phyloP scores from a whole-genome alignment of 1,284 basidiomycete species.

The Apiotrichum brassicae region DNA sequence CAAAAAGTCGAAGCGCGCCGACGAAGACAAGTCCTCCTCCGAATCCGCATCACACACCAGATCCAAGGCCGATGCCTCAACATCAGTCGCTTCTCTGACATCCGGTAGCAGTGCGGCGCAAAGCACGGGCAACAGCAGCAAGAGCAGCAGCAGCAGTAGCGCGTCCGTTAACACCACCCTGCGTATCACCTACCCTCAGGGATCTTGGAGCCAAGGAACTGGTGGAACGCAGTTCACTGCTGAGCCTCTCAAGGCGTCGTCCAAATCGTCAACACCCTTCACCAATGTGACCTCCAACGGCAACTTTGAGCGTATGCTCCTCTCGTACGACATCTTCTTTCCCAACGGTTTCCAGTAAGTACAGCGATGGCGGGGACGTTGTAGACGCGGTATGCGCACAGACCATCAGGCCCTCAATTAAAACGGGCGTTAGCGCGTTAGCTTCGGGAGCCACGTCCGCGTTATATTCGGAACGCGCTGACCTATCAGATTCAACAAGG shows the following conservation, averaged over 20 bases:
- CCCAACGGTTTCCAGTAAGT: conserved; percentile 31
- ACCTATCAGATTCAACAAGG: conserved; percentile 24
- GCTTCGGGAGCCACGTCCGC: too few species aligned
- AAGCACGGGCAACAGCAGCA: too few species aligned
- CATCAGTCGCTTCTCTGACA: too few species aligned
- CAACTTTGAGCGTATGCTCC: conserved; percentile 37
- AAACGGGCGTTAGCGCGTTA: too few species aligned
- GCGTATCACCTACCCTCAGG: conserved; percentile 40
- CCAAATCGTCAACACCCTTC: conserved; percentile 7
- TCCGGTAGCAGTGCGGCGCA: too few species aligned
- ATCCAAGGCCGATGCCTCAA: too few species aligned
- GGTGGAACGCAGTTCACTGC: conserved; percentile 47
- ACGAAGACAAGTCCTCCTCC: too few species aligned
- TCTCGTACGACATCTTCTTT: conserved; percentile 41
- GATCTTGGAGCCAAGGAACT: conserved; percentile 40
- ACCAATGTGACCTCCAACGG: conserved; percentile 25
- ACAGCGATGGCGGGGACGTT: too few species aligned
- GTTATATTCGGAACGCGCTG: too few species aligned
- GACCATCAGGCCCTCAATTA: too few species aligned
- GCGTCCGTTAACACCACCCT: conserved; percentile 31
- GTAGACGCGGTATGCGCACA: too few species aligned
- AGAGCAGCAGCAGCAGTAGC: conserved; percentile 5
- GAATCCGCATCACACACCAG: too few species aligned
- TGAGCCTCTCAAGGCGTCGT: conserved; percentile 22
- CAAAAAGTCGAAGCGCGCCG: background rate